Evolutionary conservation across 768 basidiomycete species (phyloP).

Genomic region (Candolleomyces eurysporus): DNA sequence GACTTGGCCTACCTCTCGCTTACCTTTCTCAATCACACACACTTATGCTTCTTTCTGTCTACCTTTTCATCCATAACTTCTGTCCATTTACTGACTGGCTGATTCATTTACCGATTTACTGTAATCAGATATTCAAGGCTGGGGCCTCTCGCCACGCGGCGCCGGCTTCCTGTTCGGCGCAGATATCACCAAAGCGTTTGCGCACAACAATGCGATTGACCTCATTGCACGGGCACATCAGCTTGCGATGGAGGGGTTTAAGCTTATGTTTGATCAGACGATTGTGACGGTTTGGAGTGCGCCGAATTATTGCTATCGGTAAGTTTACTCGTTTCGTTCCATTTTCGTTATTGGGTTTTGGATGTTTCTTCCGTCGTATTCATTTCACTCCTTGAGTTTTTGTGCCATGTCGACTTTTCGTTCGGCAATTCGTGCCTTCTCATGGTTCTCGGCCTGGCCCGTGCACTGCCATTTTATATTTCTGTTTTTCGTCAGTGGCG

Average conservation of each 20-base stretch:
- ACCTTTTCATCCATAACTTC: too few relatives aligned
- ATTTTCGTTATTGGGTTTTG: too few relatives aligned
- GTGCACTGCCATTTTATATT: too few relatives aligned
- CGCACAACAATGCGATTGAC: slow-evolving; percentile 89
- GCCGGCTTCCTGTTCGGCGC: slow-evolving; percentile 95
- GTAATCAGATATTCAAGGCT: slow-evolving; percentile 77
- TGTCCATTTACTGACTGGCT: slow-evolving; percentile 8
- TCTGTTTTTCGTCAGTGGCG: too few relatives aligned
- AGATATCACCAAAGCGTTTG: slow-evolving; percentile 87
- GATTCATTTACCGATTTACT: neutral
- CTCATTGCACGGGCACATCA: slow-evolving; percentile 97
- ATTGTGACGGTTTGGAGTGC: slow-evolving; percentile 99
- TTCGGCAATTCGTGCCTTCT: too few relatives aligned
- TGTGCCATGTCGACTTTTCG: too few relatives aligned
- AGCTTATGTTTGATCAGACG: slow-evolving; percentile 92
- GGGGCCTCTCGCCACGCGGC: slow-evolving; percentile 97
- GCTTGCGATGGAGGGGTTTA: slow-evolving; percentile 96
- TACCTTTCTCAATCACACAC: too few relatives aligned
- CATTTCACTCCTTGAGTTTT: too few relatives aligned
- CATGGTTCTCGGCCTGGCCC: too few relatives aligned
- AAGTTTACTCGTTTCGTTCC: slow-evolving; percentile 24
- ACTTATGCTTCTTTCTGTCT: too few relatives aligned
- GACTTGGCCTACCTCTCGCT: too few relatives aligned
- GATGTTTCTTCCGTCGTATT: too few relatives aligned
- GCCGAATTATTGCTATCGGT: slow-evolving; percentile 98